These are phyloP conservation scores for Colletotrichum echinochloae DNA, from an alignment of 2,329 filamentous ascomycete species.

Conservation along the genomic window DNA sequence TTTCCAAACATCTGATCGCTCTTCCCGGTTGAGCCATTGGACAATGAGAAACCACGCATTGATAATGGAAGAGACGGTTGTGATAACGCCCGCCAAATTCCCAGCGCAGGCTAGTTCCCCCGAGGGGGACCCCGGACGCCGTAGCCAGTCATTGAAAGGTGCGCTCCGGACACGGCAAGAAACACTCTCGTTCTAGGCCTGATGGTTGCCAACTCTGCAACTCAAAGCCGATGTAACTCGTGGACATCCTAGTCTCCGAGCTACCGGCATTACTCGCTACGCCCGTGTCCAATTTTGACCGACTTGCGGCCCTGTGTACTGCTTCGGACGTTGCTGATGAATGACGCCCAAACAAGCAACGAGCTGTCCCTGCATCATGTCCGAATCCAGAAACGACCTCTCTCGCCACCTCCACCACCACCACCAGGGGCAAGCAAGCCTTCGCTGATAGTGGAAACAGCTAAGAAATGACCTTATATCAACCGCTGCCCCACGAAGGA, in stretches of 20 bases:
- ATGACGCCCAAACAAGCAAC: slow-evolving; percentile 31
- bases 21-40: neutral
- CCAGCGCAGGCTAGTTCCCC: neutral
- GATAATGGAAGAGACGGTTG: neutral
- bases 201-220: slow-evolving; percentile 3
- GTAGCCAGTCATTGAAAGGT: neutral
- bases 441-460: slow-evolving; percentile 20
- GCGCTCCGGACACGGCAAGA: slow-evolving; percentile 5
- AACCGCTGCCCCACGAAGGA: neutral
- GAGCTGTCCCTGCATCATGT: slow-evolving; percentile 38
- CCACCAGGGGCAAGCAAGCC: neutral
- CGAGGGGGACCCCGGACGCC: slow-evolving; percentile 2
- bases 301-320: neutral
- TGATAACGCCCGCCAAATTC: neutral
- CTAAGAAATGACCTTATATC: neutral
- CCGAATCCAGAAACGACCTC: slow-evolving; percentile 32
- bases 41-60: neutral
- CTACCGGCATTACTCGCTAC: neutral
- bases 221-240: slow-evolving; percentile 10
- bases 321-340: neutral
- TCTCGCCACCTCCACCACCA: slow-evolving; percentile 1
- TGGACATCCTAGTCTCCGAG: slow-evolving; percentile 15
- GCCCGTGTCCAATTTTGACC: neutral
- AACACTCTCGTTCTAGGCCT: slow-evolving; percentile 4
- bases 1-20: slow-evolving; percentile 17